Base-by-base conservation (phyloP, 352 stramenopile genomes). In the Pythium folliculosum region DNA sequence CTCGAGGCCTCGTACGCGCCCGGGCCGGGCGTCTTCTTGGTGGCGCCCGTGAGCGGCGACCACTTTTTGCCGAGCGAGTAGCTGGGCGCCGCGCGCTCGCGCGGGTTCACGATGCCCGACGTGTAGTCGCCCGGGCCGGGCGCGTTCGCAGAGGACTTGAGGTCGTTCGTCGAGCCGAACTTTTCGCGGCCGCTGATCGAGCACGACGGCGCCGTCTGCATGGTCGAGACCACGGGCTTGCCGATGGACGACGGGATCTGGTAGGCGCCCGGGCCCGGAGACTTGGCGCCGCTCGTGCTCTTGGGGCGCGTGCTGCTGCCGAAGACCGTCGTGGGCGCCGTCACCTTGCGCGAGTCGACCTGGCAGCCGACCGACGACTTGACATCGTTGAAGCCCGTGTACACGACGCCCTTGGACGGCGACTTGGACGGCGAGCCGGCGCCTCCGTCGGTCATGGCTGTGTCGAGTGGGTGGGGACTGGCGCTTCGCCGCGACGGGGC, bases 41-140 rank as follows among this genome's bases (percentile, higher is more conserved):
- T 86, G 52, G 72, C 57, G 5, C 74, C 79, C 10, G 63, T 52
- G 23, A 73, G 57, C 3, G 44, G 65, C 32, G 77, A 72, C 84
- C 84, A 93, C 54, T 89, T 91, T 64, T 91, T 93, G 23, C 84
- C 84, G 19, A 93, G 75, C 16, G 84, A 90, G 56, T 89, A 93
- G 30, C 79, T 89, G 0, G 84, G 84, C 14, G 84, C 82, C 43
- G 70, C 67, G 59, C 71, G 72, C 59, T 91, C 84, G 6, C 84
- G 82, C 17, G 81, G 84, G 49, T 93, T 93, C 45, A 93, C 76
- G 54, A 91, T 84, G 38, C 60, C 50, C 0, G 74, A 77, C 7
- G 59, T 87, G 77, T 93, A 93, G 60, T 91, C 80, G 14, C 84
- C 84, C 9, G 82, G 84, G 10, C 84, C 84, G 1, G 81, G 84